Base-by-base conservation (phyloP, 2,329 filamentous ascomycete genomes). In the Alternaria incomplexa region DNA sequence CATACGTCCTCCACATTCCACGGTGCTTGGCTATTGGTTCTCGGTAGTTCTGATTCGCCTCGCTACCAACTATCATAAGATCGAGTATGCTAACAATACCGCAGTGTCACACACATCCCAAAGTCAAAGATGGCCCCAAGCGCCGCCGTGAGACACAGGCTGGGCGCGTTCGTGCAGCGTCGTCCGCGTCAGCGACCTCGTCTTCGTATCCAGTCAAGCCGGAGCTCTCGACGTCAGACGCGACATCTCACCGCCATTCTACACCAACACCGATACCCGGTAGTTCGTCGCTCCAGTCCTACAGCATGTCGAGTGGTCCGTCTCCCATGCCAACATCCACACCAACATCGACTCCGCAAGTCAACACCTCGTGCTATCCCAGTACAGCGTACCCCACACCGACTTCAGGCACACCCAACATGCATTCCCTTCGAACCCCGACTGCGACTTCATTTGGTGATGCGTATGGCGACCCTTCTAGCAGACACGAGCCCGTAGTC, bases 91-190 rank as follows among this genome's bases (percentile, higher is more conserved):
- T 78, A 74, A 78, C 67, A 56, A 58, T 28, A 25, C 51, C 20
- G 20, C 58, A 81, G 80, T 82, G 80, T 66, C 80, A 82, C 69
- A 81, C 79, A 3, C 80, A 81, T 58, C 78, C 80, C 10, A 81
- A 81, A 70, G 79, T 81, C 56, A 81, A 81, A 71, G 80, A 82
- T 60, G 79, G 78, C 10, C 80, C 79, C 30, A 82, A 81, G 62
- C 71, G 80, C 57, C 80, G 80, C 48, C 79, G 80, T 66, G 80
- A 81, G 73, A 80, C 80, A 9, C 72, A 79, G 30, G 72, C 75
- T 28, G 75, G 77, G 23, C 78, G 78, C 45, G 73, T 74, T 57
- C 78, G 78, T 56, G 76, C 78, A 17, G 74, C 67, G 11, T 79
- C 77, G 9, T 79, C 77, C 11, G 70, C 76, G 20, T 79, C 77